A percentile compares a stretch with the other conserved stretches of the same genome.
phyloP scores from a whole-genome alignment of 1,284 basidiomycete species.

The Baeospora myosura region DNA sequence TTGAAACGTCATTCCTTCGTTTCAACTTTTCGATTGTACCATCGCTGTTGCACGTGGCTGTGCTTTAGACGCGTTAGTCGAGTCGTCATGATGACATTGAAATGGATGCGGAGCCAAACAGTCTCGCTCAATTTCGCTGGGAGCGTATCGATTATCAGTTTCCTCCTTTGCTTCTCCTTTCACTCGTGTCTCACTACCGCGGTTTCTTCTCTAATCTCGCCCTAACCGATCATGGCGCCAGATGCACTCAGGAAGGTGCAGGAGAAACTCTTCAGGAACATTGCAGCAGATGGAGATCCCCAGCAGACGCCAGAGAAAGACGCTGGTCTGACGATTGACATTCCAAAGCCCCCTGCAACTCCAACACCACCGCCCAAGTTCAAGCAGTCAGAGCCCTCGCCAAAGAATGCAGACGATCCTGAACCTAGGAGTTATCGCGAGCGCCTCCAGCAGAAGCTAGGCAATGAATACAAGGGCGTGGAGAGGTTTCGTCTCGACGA shows the following conservation, averaged over 20 bases:
- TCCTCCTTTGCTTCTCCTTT: slow-evolving; percentile 2
- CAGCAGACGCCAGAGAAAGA: slow-evolving; percentile 20
- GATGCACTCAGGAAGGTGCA: slow-evolving; percentile 57
- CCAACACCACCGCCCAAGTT: slow-evolving; percentile 41
- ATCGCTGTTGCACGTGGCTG: too few species aligned
- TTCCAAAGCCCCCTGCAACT: slow-evolving; percentile 47
- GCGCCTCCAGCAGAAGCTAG: slow-evolving; percentile 50
- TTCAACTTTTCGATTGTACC: too few species aligned
- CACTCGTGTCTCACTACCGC: not conserved
- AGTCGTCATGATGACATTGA: too few species aligned
- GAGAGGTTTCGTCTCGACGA: slow-evolving; percentile 70
- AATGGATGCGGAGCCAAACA: too few species aligned
- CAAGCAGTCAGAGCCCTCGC: slow-evolving; percentile 25
- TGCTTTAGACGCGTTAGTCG: too few species aligned
- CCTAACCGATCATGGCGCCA: slow-evolving; percentile 28
- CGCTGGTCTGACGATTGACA: slow-evolving; percentile 66
- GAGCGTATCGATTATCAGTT: too few species aligned
- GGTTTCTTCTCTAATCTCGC: not conserved
- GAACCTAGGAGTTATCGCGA: slow-evolving; percentile 41
- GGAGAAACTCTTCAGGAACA: slow-evolving; percentile 65
- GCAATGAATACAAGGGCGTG: slow-evolving; percentile 53
- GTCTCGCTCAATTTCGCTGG: too few species aligned
- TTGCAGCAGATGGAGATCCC: slow-evolving; percentile 17
- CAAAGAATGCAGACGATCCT: slow-evolving; percentile 22
- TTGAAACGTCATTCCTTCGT: too few species aligned